Base-by-base conservation (phyloP, 2,329 filamentous ascomycete species). In the Diaporthe vaccinii region DNA sequence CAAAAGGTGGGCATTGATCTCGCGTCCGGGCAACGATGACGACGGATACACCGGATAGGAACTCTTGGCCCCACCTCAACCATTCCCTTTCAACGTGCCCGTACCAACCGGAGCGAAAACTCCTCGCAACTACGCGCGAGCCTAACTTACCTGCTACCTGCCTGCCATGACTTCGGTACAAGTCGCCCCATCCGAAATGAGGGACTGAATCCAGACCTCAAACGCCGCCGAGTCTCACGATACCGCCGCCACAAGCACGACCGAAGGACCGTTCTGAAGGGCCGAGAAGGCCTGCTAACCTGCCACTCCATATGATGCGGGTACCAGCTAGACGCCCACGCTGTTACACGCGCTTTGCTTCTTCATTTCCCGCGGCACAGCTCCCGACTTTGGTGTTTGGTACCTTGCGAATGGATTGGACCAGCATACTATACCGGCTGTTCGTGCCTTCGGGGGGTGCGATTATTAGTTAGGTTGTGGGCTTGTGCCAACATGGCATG, bases 141-240 rank as follows among this genome's bases (percentile, higher is more conserved):
- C 14, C 25, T 55, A 14, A 28, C 58, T 41, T 55, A 14, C 39
- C 58, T 41, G 44, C 49, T 53, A 25, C 31, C 36, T 55, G 36
- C 71, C n/a, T 51, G 34, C 58, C 57, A 53, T 31, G 57, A 53
- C 17, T 28, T n/a, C 57, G 34, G 46, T 36, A 39, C 28, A 39
- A 55, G 55, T 22, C 41, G n/a, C 34, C 65, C 34, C 65, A 65
- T 36, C 36, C 58, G 71, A 65, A 44, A 73, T 55, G 31, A 73
- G 46, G 46, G 22, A 34, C 36, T 36, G 36, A 39, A 65, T 25
- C 6, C n/a, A 41, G 44, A 65, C 36, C 34, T 44, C 49, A 73
- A 41, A 65, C 25, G 31, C 58, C 34, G 70, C 71, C 46, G 51
- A 65, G 46, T 65, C 46, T 65, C 58, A 55, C 44, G 25, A 20